A percentile compares a stretch with the other conserved stretches of the same genome.
These are phyloP conservation scores for Penicillium longicatenatum DNA, from an alignment of 495 filamentous ascomycete species.

Conservation along the genomic window DNA sequence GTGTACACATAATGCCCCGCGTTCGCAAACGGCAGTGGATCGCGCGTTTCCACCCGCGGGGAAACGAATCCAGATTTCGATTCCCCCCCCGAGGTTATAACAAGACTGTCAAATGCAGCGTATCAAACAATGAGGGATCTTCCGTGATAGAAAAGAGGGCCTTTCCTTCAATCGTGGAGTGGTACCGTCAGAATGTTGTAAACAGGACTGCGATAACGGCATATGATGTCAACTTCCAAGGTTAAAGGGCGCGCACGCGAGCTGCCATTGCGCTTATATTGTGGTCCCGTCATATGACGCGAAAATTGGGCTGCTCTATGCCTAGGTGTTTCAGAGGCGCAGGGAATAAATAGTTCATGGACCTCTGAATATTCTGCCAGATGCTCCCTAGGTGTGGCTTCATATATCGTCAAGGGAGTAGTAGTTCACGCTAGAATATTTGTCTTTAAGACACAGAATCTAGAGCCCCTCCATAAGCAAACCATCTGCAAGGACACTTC, in stretches of 20 bases:
- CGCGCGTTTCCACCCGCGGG: neutral
- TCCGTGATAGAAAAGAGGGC: too few species aligned
- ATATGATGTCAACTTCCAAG: neutral
- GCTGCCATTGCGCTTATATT: neutral
- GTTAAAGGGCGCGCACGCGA: neutral
- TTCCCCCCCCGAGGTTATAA: neutral
- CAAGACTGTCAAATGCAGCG: neutral
- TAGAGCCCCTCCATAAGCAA: neutral
- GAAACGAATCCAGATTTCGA: neutral
- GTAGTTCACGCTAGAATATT: too few species aligned
- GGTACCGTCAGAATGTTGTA: neutral
- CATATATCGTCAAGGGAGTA: too few species aligned
- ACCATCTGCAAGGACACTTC: neutral
- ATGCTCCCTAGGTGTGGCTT: too few species aligned
- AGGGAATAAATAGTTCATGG: too few species aligned
- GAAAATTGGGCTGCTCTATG: too few species aligned
- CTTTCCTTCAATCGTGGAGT: too few species aligned
- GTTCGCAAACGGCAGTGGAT: conserved; percentile 10
- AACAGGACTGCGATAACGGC: neutral
- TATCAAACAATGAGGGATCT: neutral
- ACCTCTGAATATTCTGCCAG: too few species aligned
- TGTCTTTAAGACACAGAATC: neutral
- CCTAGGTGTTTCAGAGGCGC: too few species aligned
- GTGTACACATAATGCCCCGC: neutral
- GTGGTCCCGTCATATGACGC: neutral